A percentile compares a stretch with the other conserved stretches of the same genome.
Evolutionary conservation across 2,329 filamentous ascomycete genomes (phyloP).

Genomic region (Fusarium concolor): DNA sequence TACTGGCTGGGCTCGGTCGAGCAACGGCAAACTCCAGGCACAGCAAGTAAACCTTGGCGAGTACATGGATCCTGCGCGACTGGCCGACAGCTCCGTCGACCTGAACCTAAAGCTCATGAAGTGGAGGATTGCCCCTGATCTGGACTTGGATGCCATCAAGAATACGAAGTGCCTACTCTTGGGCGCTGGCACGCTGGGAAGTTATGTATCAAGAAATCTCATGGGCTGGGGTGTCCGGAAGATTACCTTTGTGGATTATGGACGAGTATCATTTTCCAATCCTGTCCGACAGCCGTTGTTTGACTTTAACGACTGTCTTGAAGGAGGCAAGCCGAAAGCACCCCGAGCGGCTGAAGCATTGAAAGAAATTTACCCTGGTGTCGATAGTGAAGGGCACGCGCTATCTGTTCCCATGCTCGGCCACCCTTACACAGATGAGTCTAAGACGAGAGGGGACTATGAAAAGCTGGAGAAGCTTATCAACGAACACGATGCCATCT

Average conservation of each 20-base stretch:
- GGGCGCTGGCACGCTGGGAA: slow-evolving; percentile 91
- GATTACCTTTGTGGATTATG: slow-evolving; percentile 96
- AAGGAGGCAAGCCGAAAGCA: slow-evolving; percentile 88
- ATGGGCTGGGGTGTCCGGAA: slow-evolving; percentile 96
- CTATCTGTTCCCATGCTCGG: slow-evolving; percentile 96
- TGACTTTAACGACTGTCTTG: slow-evolving; percentile 86
- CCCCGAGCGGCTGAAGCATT: slow-evolving; percentile 82
- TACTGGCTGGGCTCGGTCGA: slow-evolving; percentile 93
- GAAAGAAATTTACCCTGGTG: slow-evolving; percentile 88
- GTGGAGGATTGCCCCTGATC: slow-evolving; percentile 91
- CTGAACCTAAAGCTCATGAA: slow-evolving; percentile 98
- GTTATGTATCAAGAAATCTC: slow-evolving; percentile 90
- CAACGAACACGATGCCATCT: slow-evolving; percentile 88
- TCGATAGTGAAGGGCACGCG: slow-evolving; percentile 82
- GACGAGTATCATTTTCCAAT: slow-evolving; percentile 93
- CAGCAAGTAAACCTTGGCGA: slow-evolving; percentile 86
- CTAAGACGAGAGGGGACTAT: slow-evolving; percentile 77
- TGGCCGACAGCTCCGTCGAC: slow-evolving; percentile 95
- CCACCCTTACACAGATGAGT: slow-evolving; percentile 82
- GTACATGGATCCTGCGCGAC: slow-evolving; percentile 88
- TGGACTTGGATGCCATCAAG: slow-evolving; percentile 90
- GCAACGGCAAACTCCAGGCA: slow-evolving; percentile 79
- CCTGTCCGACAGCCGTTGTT: slow-evolving; percentile 95
- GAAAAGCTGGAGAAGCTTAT: slow-evolving; percentile 80
- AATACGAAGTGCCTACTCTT: slow-evolving; percentile 89